phyloP scores from a whole-genome alignment of 371 early-diverging fungal species.

The Chytridium lagenaria region DNA sequence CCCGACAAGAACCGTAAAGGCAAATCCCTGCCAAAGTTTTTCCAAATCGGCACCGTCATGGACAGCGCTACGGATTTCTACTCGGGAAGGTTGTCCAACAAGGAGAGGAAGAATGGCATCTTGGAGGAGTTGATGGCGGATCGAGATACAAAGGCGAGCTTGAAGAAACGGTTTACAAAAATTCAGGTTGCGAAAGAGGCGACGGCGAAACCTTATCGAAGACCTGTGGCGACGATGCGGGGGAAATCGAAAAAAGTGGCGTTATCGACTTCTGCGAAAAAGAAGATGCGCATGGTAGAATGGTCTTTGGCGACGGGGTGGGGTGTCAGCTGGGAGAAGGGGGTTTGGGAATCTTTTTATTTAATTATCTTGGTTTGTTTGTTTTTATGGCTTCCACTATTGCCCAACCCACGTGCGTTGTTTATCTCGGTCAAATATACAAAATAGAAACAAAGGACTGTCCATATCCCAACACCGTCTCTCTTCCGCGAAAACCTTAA shows the following conservation, averaged over 20 bases:
- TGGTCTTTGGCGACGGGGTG: too few relatives aligned
- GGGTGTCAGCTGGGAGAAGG: neutral
- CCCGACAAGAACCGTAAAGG: slow-evolving; percentile 62
- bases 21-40: slow-evolving; percentile 77
- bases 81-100: slow-evolving; percentile 78
- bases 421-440: too few relatives aligned
- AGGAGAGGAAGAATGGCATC: slow-evolving; percentile 82
- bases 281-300: neutral
- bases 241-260: slow-evolving; percentile 4
- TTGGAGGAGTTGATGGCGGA: slow-evolving; percentile 89
- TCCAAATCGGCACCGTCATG: slow-evolving; percentile 91
- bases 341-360: neutral
- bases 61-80: slow-evolving; percentile 90
- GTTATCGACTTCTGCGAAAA: neutral
- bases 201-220: neutral
- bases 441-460: too few relatives aligned
- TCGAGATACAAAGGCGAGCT: slow-evolving; percentile 71
- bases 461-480: too few relatives aligned
- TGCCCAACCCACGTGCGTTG: too few relatives aligned
- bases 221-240: neutral
- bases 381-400: too few relatives aligned
- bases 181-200: slow-evolving; percentile 64
- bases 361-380: neutral
- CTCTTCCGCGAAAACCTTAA: too few relatives aligned
- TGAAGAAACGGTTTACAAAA: slow-evolving; percentile 83